Evolutionary conservation across 169 alveolate species (phyloP).

Genomic region (Perkinsus marinus): DNA sequence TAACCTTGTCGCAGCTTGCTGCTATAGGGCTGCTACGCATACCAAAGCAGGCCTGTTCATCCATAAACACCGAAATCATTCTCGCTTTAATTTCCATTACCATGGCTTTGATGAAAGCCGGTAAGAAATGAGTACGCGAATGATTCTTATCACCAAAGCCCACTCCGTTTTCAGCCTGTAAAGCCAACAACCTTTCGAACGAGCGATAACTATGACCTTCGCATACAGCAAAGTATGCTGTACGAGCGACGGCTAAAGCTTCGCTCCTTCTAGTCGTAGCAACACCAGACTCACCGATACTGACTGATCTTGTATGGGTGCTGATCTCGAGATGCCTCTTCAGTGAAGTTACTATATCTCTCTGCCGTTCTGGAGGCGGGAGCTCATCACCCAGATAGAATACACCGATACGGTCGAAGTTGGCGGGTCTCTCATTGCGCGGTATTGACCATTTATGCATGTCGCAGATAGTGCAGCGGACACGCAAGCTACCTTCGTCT

Average conservation of each 20-base stretch:
- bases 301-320: background rate
- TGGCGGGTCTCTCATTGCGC: background rate
- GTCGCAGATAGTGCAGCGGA: background rate
- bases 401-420: background rate
- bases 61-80: background rate
- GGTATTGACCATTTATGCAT: background rate
- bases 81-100: background rate
- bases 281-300: background rate
- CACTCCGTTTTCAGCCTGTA: background rate
- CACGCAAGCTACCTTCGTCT: background rate
- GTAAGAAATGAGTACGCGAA: background rate
- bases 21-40: background rate
- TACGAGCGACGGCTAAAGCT: background rate
- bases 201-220: background rate
- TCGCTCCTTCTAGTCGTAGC: background rate
- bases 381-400: background rate
- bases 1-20: background rate
- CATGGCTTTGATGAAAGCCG: background rate
- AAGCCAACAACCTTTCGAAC: background rate
- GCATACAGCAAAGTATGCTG: background rate
- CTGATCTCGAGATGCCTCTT: background rate
- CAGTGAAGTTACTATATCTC: background rate
- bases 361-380: background rate
- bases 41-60: background rate
- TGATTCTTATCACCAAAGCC: background rate